Base-by-base conservation (phyloP, 2,329 filamentous ascomycete genomes). In the Phyllosticta capitalensis region DNA sequence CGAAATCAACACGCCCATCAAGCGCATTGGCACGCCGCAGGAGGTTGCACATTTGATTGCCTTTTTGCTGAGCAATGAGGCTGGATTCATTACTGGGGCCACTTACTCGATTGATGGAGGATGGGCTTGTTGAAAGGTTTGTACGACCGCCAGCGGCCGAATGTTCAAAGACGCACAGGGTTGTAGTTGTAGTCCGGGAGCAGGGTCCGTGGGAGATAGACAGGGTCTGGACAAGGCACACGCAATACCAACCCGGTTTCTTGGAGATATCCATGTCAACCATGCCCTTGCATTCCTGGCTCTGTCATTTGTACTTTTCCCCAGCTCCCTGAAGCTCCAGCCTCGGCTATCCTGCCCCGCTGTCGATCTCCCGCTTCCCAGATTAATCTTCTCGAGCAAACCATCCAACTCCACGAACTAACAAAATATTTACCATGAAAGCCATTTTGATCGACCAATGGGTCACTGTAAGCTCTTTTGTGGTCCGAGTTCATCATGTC, bases 51-150 rank as follows among this genome's bases (percentile, higher is more conserved):
- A 71, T 33, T 67, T 75, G 2, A 71, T 77, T 33, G 66, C 71
- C 10, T 78, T 75, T 52, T 62, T 79, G 62, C 63, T 78, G 48
- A 72, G 74, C 61, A 72, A 76, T 61, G 74, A 75, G 19, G 65
- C 71, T 2, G 72, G 68, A 10, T 77, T 72, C 66, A 72, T 76
- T 1, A 78, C 76, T 1, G 75, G 75, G 1, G 66, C 70, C 12
- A 67, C 73, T 5, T 69, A 73, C 45, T 70, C 64, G 59, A 72
- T 77, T 22, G 76, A 78, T 65, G 76, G 76, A 1, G 75, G 73
- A 4, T 60, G 58, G 58, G 50, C 58, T 0, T 53, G 54, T 20
- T 60, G 52, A 54, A 45, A n/a, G 1, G 38, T 6, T n/a, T 45
- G 12, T 17, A n/a, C n/a, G 10, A 14, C 17, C 10, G 10, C 5